Evolutionary conservation across 1,284 basidiomycete genomes (phyloP), one percentile per base, ranked within the genome.

Genomic region (Tilletia setariae): DNA sequence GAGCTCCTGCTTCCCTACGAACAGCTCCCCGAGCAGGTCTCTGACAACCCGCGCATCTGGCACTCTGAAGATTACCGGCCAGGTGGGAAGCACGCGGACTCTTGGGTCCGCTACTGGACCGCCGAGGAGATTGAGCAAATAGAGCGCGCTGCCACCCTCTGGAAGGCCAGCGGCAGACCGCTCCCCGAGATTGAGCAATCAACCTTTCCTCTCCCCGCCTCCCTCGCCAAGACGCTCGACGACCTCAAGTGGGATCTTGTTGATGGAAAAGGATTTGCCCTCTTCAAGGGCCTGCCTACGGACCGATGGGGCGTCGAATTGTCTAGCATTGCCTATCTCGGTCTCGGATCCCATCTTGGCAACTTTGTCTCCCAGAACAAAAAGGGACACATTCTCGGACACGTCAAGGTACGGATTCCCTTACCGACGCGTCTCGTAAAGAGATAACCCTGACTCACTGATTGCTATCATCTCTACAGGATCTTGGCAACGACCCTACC

Each of bases 401-500:
- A 85, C 69, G 84, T 85, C 71, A 85, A 85, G 56, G 56, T 61
- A 16, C 28, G 35, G 35, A 40, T 9, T 44, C 43, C 19, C 43
- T 19, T 44, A n/a, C n/a, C 43, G 53, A 21, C 53, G 3, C 53
- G 53, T 25, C 49, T 53, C 49, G 13, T 53, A 11, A 53, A 11
- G 46, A 49, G 46, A 6, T 16, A 49, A 49, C 7, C 21, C n/a
- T n/a, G 6, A 49, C 46, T 49, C 4, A 19, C 3, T 49, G 46
- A 49, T 49, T 19, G 4, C 46, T 6, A 16, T 16, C 6, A 21
- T 53, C 15, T 35, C 56, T 15, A 19, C 28, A 61, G 74, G 83
- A 83, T 67, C 70, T 85, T 8, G 84, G 84, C 23, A 84, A 84
- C 68, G 84, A 85, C 66, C 83, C 84, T 0, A 85, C 83, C 3